phyloP scores from a whole-genome alignment of 2,329 filamentous ascomycete genomes.

The Penicillium paneum region DNA sequence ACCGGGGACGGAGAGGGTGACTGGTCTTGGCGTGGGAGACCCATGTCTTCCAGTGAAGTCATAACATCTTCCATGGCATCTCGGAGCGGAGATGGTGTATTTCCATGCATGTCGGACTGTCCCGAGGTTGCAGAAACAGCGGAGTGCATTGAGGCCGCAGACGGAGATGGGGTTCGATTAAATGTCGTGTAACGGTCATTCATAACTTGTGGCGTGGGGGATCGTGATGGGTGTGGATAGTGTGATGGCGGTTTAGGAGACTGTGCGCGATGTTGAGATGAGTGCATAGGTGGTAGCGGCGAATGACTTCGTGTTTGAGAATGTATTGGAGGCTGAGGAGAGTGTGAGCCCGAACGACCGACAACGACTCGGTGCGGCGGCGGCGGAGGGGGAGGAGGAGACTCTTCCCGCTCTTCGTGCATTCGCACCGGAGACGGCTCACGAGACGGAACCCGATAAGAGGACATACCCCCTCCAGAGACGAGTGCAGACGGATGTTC shows the following conservation, averaged over 20 bases:
- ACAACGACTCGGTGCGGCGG: constrained; percentile 69
- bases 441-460: constrained; percentile 14
- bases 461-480: constrained; percentile 1
- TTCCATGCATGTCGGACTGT: constrained; percentile 60
- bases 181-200: constrained; percentile 41
- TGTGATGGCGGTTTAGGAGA: constrained; percentile 17
- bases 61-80: constrained; percentile 99
- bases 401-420: constrained; percentile 56
- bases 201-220: constrained; percentile 38
- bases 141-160: constrained; percentile 26
- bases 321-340: constrained; percentile 11
- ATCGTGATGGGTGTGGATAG: constrained; percentile 18
- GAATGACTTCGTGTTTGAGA: constrained; percentile 13
- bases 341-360: constrained; percentile 34
- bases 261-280: constrained; percentile 2
- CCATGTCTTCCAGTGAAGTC: constrained; percentile 87
- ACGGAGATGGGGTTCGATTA: constrained; percentile 49
- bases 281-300: constrained; percentile 15
- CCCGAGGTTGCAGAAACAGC: constrained; percentile 16
- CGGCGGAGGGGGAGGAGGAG: constrained; percentile 78
- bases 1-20: constrained; percentile 53
- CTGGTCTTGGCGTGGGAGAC: constrained; percentile 54
- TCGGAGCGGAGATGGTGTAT: constrained; percentile 86
- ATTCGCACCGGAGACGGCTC: constrained; percentile 33
- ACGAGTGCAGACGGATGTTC: not conserved